phyloP scores from a whole-genome alignment of 139 green algal genomes.

The Chlorella sp. region DNA sequence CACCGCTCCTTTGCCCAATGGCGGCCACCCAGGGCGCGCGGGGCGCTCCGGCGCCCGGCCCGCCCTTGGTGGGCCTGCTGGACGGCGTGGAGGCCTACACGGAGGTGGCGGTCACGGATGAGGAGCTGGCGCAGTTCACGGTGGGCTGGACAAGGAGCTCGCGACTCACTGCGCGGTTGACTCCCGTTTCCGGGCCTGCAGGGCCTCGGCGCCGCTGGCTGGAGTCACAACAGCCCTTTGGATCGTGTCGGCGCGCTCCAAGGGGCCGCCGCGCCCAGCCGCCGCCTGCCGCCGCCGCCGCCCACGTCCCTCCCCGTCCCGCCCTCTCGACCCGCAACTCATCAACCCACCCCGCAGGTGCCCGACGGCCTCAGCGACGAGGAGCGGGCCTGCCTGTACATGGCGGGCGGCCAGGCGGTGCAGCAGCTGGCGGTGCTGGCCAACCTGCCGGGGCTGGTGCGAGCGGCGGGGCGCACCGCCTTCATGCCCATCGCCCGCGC shows the following conservation, averaged over 20 bases:
- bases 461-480: constrained; percentile 4
- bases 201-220: too few species aligned
- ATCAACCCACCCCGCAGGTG: background rate
- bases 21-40: background rate
- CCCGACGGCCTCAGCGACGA: constrained; percentile 11
- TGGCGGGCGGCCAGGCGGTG: constrained; percentile 2
- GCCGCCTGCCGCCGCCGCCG: background rate
- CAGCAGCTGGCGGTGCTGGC: constrained; percentile 16
- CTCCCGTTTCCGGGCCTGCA: too few species aligned
- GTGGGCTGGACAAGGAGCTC: background rate
- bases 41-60: background rate
- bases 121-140: constrained; percentile 20
- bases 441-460: constrained; percentile 27
- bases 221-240: too few species aligned
- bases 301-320: background rate
- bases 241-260: too few species aligned
- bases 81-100: background rate
- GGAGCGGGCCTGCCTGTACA: constrained; percentile 20
- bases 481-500: background rate
- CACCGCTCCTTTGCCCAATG: too few species aligned
- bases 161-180: too few species aligned
- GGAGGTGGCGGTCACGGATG: background rate
- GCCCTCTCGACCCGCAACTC: background rate
- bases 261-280: too few species aligned
- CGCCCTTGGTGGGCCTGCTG: background rate